Percentiles rank a stretch among this genome's conserved stretches.
These are phyloP conservation scores for Calonectria honghensis DNA, from an alignment of 2,329 filamentous ascomycete genomes.

Conservation along the genomic window DNA sequence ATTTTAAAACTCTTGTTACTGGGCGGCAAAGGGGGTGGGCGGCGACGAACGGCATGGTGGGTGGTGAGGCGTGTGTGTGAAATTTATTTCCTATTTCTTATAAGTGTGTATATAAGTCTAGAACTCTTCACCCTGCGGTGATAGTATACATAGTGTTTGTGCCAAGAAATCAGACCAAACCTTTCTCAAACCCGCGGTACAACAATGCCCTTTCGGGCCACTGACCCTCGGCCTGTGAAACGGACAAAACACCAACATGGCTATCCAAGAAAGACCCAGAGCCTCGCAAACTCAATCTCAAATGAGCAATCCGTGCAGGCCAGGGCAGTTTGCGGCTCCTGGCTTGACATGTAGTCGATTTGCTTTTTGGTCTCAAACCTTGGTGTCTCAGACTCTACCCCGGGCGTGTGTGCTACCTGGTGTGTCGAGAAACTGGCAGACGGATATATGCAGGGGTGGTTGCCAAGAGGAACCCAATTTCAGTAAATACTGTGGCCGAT, in stretches of 20 bases:
- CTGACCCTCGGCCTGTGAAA: background rate
- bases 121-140: background rate
- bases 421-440: background rate
- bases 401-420: background rate
- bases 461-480: conserved; percentile 16
- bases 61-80: conserved; percentile 2
- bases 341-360: conserved; percentile 22
- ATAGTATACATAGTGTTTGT: conserved; percentile 19
- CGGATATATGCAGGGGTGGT: background rate
- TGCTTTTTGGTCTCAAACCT: conserved; percentile 22
- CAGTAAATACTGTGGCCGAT: conserved; percentile 11
- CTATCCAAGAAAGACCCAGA: background rate
- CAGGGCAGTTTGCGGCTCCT: no score
- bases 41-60: background rate
- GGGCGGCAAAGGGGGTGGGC: background rate
- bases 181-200: background rate
- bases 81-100: conserved; percentile 4
- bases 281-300: conserved; percentile 20
- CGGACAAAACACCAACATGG: background rate
- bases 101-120: conserved; percentile 14
- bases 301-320: background rate
- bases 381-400: background rate
- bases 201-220: background rate
- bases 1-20: background rate
- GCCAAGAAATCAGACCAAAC: conserved; percentile 17